These are phyloP conservation scores for Periconia sp. DNA, from an alignment of 2,329 filamentous ascomycete genomes.

Conservation along the genomic window DNA sequence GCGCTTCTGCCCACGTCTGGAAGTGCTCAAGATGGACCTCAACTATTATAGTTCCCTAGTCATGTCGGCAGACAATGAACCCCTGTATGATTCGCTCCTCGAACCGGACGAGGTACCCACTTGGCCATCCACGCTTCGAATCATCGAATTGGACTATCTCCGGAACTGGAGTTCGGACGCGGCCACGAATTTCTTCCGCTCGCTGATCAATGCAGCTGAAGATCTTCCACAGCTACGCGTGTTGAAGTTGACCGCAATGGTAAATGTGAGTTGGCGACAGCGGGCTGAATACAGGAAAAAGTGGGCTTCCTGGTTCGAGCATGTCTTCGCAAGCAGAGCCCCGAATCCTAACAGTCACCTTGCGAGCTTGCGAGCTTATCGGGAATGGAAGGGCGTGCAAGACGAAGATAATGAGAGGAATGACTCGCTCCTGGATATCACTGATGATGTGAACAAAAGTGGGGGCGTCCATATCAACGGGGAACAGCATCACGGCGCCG, in stretches of 20 bases:
- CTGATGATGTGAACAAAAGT: constrained; percentile 7
- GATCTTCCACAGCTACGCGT: constrained; percentile 67
- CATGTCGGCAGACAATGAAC: constrained; percentile 70
- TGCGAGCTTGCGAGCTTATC: constrained; percentile 46
- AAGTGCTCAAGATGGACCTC: constrained; percentile 74
- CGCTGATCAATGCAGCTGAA: constrained; percentile 71
- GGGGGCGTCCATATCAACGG: constrained; percentile 1
- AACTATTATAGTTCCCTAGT: constrained; percentile 73
- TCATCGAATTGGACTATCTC: constrained; percentile 74
- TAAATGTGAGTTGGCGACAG: constrained; percentile 79
- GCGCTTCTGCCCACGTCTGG: constrained; percentile 68
- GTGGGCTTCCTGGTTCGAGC: constrained; percentile 72
- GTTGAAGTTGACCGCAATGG: constrained; percentile 69
- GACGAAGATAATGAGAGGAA: constrained; percentile 13
- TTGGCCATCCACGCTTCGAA: constrained; percentile 74
- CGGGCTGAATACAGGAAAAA: constrained; percentile 76
- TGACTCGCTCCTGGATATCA: constrained; percentile 29
- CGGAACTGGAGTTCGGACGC: constrained; percentile 71
- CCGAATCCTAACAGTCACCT: constrained; percentile 48
- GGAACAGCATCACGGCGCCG: background rate
- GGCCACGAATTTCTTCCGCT: constrained; percentile 77
- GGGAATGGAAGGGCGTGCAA: constrained; percentile 40
- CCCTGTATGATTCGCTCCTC: constrained; percentile 71
- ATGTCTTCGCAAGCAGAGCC: constrained; percentile 62
- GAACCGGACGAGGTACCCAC: constrained; percentile 64